These are phyloP conservation scores for Scenedesmus sp. DNA, from an alignment of 163 green algal species.

Conservation along the genomic window DNA sequence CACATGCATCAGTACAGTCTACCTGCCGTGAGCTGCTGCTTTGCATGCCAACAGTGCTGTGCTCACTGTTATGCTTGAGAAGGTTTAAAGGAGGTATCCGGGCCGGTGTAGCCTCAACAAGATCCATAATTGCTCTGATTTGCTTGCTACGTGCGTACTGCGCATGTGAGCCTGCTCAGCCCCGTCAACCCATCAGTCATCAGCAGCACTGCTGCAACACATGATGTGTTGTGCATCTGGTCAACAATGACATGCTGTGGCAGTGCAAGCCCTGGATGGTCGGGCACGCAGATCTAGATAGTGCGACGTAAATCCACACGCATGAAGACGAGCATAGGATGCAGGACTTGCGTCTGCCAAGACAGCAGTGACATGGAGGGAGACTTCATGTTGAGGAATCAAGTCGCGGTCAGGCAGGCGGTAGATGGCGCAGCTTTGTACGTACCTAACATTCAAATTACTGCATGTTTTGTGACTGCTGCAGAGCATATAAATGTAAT, in stretches of 20 bases:
- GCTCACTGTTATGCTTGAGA: constrained; percentile 72
- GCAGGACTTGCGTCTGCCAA: neutral
- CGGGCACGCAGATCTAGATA: neutral
- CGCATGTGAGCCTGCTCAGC: neutral
- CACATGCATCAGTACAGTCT: neutral
- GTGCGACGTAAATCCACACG: neutral
- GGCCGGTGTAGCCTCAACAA: neutral
- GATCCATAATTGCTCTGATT: neutral
- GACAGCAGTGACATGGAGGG: neutral
- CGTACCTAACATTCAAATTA: neutral
- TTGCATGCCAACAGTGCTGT: neutral
- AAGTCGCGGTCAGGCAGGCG: neutral
- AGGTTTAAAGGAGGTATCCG: constrained; percentile 51
- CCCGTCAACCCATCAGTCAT: neutral
- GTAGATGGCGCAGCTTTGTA: neutral
- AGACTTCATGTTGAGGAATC: neutral
- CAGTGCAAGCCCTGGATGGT: neutral
- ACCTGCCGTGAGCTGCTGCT: neutral
- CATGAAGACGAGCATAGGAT: neutral
- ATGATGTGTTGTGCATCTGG: neutral
- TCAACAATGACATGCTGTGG: neutral
- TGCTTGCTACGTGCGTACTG: neutral
- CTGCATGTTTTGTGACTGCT: neutral
- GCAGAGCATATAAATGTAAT: neutral
- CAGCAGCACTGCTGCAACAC: too few species aligned